Percentiles rank a stretch among this genome's conserved stretches.
phyloP scores from a whole-genome alignment of 1,139 yeast species.

The Suhomyces chickasaworum region DNA sequence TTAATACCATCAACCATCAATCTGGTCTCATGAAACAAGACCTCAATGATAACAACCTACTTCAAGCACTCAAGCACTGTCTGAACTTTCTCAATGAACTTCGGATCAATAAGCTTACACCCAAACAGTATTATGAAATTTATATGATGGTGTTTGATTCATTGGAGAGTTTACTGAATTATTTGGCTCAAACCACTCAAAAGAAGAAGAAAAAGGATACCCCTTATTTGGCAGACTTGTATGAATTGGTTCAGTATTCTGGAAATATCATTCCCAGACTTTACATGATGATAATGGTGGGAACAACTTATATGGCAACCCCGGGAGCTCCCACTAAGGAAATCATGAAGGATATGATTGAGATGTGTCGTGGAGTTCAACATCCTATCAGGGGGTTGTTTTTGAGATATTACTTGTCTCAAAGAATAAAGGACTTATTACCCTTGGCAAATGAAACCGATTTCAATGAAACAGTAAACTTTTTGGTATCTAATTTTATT shows the following conservation, averaged over 20 bases:
- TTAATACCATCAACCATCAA: constrained; percentile 66
- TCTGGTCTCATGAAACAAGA: constrained; percentile 76
- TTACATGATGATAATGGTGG: constrained; percentile 93
- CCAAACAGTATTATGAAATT: constrained; percentile 91
- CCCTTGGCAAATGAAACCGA: constrained; percentile 52
- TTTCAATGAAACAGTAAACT: constrained; percentile 65
- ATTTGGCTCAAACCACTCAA: constrained; percentile 62
- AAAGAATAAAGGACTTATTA: constrained; percentile 73
- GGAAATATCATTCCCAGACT: constrained; percentile 91
- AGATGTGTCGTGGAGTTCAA: constrained; percentile 98
- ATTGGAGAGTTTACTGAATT: constrained; percentile 65
- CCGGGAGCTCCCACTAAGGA: constrained; percentile 82
- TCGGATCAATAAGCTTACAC: constrained; percentile 73
- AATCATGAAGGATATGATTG: constrained; percentile 93
- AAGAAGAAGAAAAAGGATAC: constrained; percentile 22
- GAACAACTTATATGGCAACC: constrained; percentile 81
- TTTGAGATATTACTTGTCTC: constrained; percentile 83
- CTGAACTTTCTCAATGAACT: constrained; percentile 81
- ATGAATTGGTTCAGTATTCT: constrained; percentile 93
- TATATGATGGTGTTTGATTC: constrained; percentile 87
- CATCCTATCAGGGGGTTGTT: constrained; percentile 91
- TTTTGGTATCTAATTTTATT: constrained; percentile 81
- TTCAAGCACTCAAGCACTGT: constrained; percentile 89
- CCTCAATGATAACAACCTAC: constrained; percentile 66
- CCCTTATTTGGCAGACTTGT: constrained; percentile 84